Base-by-base conservation (phyloP, 2,329 filamentous ascomycete genomes). In the Aspergillus sp. region DNA sequence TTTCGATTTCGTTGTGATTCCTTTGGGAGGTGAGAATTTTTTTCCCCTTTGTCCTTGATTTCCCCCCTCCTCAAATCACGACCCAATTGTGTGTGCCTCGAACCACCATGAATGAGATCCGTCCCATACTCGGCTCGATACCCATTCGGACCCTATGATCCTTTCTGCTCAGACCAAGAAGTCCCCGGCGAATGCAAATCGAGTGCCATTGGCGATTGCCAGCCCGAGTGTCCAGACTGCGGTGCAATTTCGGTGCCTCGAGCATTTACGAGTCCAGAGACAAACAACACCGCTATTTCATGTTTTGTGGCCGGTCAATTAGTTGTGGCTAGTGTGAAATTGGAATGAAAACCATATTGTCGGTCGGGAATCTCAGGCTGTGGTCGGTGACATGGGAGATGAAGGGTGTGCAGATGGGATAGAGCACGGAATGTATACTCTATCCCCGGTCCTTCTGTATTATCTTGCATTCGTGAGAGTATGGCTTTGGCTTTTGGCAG, bases 21-120 rank as follows among this genome's bases (percentile, higher is more conserved):
- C 44, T 47, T 51, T 39, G 47, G 47, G 47, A 58, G 55, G 55
- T 58, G 42, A 57, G 54, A 46, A 35, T 34, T 44, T 44, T 40
- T 44, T 44, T 42, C 48, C 36, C 37, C 34, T 40, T 44, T 42
- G 28, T 30, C 40, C 33, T 42, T 43, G 41, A 19, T 29, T 7
- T 37, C 28, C 37, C 27, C 19, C 29, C 7, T 11, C 33, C 33
- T 34, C 19, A 7, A 27, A n/a, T 30, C 37, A 39, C 4, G 31
- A 28, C 31, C 9, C 26, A 11, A 33, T 33, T 27, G 31, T 34
- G 39, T 40, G 31, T 13, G 13, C 27, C 27, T 11, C 19, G 19
- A 19, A 19, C 19, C 19, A 19, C 19, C 33, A 7, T 10, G 5
- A 10, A 13, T 35, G 33, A 13, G 7, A 4, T 13, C 12, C 33